A percentile compares a stretch with the other conserved stretches of the same genome.
Evolutionary conservation across 768 basidiomycete species (phyloP).

Genomic region (Paxillus rubicundulus): DNA sequence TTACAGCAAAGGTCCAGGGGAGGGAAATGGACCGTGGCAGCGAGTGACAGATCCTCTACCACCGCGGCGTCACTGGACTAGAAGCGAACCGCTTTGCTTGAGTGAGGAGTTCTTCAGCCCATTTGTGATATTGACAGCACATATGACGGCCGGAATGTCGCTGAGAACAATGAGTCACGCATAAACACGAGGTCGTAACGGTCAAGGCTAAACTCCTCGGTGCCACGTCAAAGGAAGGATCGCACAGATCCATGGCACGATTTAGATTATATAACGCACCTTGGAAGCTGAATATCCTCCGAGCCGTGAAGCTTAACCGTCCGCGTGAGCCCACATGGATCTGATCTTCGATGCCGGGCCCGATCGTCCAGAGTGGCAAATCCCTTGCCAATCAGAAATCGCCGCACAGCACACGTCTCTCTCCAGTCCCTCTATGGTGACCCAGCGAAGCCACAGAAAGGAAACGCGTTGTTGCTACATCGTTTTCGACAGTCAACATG

Average conservation of each 20-base stretch:
- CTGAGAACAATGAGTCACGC: neutral
- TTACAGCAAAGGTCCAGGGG: neutral
- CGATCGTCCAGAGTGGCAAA: slow-evolving; percentile 22
- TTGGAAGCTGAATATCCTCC: neutral
- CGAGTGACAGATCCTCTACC: neutral
- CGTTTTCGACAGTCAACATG: neutral
- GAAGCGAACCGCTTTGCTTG: no score
- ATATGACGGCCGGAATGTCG: no score
- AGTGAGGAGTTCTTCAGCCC: neutral
- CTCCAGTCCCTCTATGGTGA: no score
- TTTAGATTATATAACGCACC: neutral
- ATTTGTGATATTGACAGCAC: neutral
- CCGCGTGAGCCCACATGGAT: slow-evolving; percentile 19
- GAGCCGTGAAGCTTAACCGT: slow-evolving; percentile 10
- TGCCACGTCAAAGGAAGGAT: neutral
- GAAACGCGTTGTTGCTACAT: neutral
- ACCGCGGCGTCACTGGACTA: neutral
- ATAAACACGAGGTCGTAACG: neutral
- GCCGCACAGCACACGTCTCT: no score
- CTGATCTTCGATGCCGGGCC: slow-evolving; percentile 31
- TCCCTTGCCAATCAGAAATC: neutral
- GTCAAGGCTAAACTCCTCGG: neutral
- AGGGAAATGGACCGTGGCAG: neutral
- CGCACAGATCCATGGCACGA: neutral
- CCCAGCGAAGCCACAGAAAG: no score